Evolutionary conservation across 257 asterid genomes (phyloP), one percentile per base, ranked within the genome.

Genomic region (Craterostigma plantagineum): DNA sequence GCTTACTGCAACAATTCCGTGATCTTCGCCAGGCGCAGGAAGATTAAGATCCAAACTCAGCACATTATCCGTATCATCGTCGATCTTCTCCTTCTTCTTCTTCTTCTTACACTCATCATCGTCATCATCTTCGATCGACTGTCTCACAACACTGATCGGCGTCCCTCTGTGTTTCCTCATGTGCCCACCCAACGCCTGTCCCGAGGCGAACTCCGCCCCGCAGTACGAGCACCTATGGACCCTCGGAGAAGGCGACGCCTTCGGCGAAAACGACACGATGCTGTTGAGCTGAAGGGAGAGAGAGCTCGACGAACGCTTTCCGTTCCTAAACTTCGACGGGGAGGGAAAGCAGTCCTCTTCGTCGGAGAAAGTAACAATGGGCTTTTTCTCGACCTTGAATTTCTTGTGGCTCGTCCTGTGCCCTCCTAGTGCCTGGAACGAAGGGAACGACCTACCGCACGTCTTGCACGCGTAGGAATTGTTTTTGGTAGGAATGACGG

Each of bases 351-450:
- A 62, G 45, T 66, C 74, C 6, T 72, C n/a, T n/a, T n/a, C 90
- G 5, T 61, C 73, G 49, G 64, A 67, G 18, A 63, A 63, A 8
- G 42, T 11, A 0, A 48, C 0, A 44, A 62, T 34, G 13, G 35
- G 1, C 12, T 34, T 61, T 11, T 54, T 56, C 51, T 57, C 74
- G 46, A 53, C 61, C 33, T 48, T 74, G 3, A 73, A 66, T 51
- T 74, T 77, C 51, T 60, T 63, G 48, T 74, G 91, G 70, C 91
- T 77, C 15, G 91, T 68, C 18, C 91, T 65, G 67, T 74, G 91
- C 49, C 91, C 91, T 1, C 92, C 92, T 3, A 77, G 70, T 45
- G 92, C 92, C 45, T 77, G 85, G 49, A 77, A 77, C 2, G 85
- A 77, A 0, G 70, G 42, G 55, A 77, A 77, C 2, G 71, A 34